phyloP scores from a whole-genome alignment of 257 asterid genomes.

The Capsicum pubescens region DNA sequence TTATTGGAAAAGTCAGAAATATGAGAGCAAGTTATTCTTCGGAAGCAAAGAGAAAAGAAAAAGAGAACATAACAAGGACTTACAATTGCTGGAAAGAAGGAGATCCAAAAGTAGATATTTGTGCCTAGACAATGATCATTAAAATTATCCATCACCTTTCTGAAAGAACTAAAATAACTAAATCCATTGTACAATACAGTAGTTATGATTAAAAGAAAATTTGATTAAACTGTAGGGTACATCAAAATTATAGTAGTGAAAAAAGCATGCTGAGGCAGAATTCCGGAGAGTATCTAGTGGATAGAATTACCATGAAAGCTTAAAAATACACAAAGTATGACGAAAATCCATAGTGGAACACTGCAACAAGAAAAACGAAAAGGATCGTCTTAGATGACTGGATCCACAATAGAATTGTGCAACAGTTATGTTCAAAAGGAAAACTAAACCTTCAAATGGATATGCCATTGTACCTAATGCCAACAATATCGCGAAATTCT shows the following conservation, averaged over 20 bases:
- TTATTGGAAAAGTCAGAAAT: slow-evolving; percentile 21
- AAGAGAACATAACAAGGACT: slow-evolving; percentile 37
- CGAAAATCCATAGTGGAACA: slow-evolving; percentile 56
- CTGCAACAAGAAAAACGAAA: slow-evolving; percentile 39
- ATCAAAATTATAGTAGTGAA: not conserved
- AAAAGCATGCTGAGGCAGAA: not conserved
- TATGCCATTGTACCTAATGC: slow-evolving; percentile 67
- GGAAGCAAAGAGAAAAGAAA: slow-evolving; percentile 7
- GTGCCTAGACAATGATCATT: slow-evolving; percentile 59
- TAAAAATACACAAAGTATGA: slow-evolving; percentile 48
- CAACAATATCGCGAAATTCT: slow-evolving; percentile 94
- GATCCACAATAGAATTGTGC: slow-evolving; percentile 8
- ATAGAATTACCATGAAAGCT: slow-evolving; percentile 48
- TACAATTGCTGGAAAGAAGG: slow-evolving; percentile 79
- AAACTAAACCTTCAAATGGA: slow-evolving; percentile 24
- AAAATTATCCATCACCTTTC: not conserved
- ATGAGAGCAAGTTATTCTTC: not conserved
- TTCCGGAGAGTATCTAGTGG: not conserved
- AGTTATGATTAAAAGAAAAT: no score
- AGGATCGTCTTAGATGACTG: not conserved
- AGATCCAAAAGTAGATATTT: slow-evolving; percentile 89
- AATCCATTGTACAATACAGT: no score
- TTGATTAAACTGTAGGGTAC: no score
- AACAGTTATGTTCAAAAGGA: not conserved
- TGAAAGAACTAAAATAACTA: no score